Evolutionary conservation across 768 basidiomycete species (phyloP).

Genomic region (Suillus variegatus): DNA sequence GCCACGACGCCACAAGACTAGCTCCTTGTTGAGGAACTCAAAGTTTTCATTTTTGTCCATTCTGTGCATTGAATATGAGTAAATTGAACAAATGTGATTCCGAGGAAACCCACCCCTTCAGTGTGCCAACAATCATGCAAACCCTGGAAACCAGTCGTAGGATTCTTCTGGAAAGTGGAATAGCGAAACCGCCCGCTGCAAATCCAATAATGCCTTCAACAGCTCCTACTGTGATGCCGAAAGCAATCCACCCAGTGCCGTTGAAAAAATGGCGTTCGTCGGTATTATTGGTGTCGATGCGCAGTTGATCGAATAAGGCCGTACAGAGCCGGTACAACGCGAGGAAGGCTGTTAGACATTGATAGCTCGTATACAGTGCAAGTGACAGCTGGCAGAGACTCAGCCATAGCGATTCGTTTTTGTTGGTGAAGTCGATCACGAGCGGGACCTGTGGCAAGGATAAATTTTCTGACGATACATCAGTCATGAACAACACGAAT

Average conservation of each 20-base stretch:
- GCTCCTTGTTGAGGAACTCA: conserved; percentile 42
- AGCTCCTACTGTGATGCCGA: conserved; percentile 60
- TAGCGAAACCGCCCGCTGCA: conserved; percentile 50
- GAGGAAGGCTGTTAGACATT: conserved; percentile 59
- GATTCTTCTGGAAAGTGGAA: conserved; percentile 55
- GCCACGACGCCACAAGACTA: conserved; percentile 23
- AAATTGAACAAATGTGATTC: not conserved
- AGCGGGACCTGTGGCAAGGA: conserved; percentile 16
- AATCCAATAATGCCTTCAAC: conserved; percentile 70
- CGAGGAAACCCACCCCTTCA: conserved; percentile 60
- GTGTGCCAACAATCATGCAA: conserved; percentile 58
- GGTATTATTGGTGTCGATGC: conserved; percentile 46
- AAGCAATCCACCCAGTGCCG: conserved; percentile 69
- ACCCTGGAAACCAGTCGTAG: conserved; percentile 56
- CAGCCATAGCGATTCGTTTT: conserved; percentile 43
- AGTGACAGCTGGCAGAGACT: conserved; percentile 65
- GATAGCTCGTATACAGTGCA: conserved; percentile 56
- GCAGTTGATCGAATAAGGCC: conserved; percentile 51
- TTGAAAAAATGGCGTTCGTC: conserved; percentile 51
- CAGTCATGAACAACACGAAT: conserved; percentile 6
- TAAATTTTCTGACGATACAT: conserved; percentile 7
- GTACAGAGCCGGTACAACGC: conserved; percentile 58
- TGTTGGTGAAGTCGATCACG: conserved; percentile 43
- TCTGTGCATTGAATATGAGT: conserved; percentile 22
- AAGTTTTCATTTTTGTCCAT: conserved; percentile 59